Base-by-base conservation (phyloP, 306 rosid genomes). In the Quercus wislizeni region DNA sequence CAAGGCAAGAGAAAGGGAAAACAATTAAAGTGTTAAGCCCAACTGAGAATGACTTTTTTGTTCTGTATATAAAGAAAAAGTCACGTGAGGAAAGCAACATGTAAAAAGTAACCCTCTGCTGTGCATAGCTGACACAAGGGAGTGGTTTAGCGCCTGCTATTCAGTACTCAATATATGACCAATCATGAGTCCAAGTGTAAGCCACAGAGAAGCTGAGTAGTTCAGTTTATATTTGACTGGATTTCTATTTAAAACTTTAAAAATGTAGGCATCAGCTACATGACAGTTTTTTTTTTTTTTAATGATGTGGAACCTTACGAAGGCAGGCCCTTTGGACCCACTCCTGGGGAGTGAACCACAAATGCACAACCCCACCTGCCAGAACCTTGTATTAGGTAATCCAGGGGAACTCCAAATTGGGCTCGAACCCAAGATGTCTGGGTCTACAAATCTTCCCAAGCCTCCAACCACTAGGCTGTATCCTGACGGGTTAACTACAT, bases 1-100 rank as follows among this genome's bases (percentile, higher is more conserved):
- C 79, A 77, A 82, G 55, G 54, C 74, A 33, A 43, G 58, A 72
- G 77, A 74, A 75, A 79, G 63, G 52, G 20, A 79, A 57, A 31
- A 49, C 51, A 70, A 69, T 52, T 71, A 81, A 74, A 75, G 49
- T 73, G 58, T 82, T 6, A 38, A 79, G 72, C 8, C 5, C 19
- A 82, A 81, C 76, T 38, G 68, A 59, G 43, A 62, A 59, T 78
- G 8, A 76, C 31, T 58, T 43, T 69, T 56, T 71, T 20, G 51
- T 2, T 67, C 49, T 75, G 27, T 77, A 68, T 62, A 75, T 75
- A 75, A 19, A 23, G 74, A 51, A 62, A 61, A 33, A 74, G 41
- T 43, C 20, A 79, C 18, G 59, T 75, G 58, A 54, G 55, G 28
- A 69, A 69, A 68, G 71, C 1, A 13, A 33, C 1, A 28, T 35